A percentile compares a stretch with the other conserved stretches of the same genome.
phyloP scores from a whole-genome alignment of 306 rosid genomes.

The Castanea mollissima region DNA sequence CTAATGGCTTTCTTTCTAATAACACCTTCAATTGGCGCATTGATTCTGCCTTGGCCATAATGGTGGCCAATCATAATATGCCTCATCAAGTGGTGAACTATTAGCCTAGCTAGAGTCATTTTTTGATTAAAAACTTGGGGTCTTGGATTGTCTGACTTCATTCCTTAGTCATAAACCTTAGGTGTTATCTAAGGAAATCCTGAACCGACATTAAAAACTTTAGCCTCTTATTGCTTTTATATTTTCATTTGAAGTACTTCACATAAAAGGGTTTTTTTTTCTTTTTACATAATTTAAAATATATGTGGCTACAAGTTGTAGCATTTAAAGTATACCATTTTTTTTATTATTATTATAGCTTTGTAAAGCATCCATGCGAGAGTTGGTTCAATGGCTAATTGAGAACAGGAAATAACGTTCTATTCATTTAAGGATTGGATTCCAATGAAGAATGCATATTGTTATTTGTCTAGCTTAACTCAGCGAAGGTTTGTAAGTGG shows the following conservation, averaged over 20 bases:
- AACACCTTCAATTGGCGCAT: constrained; percentile 9
- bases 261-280: not conserved
- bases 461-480: not conserved
- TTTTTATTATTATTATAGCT: too few species aligned
- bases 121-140: not conserved
- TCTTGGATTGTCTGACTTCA: not conserved
- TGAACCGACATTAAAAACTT: not conserved
- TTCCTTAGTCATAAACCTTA: not conserved
- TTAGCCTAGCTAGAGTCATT: not conserved
- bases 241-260: not conserved
- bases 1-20: constrained; percentile 24
- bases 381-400: not conserved
- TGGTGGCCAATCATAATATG: constrained; percentile 26
- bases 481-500: not conserved
- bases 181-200: not conserved
- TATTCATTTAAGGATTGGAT: not conserved
- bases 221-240: not conserved
- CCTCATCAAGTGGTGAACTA: constrained; percentile 15
- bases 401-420: too few species aligned
- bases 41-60: constrained; percentile 24
- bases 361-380: not conserved
- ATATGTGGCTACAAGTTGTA: not conserved
- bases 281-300: not conserved
- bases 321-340: too few species aligned
- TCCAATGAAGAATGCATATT: not conserved